A percentile compares a stretch with the other conserved stretches of the same genome.
Evolutionary conservation across 495 filamentous ascomycete genomes (phyloP).

Genomic region (Schizothecium vesticola): DNA sequence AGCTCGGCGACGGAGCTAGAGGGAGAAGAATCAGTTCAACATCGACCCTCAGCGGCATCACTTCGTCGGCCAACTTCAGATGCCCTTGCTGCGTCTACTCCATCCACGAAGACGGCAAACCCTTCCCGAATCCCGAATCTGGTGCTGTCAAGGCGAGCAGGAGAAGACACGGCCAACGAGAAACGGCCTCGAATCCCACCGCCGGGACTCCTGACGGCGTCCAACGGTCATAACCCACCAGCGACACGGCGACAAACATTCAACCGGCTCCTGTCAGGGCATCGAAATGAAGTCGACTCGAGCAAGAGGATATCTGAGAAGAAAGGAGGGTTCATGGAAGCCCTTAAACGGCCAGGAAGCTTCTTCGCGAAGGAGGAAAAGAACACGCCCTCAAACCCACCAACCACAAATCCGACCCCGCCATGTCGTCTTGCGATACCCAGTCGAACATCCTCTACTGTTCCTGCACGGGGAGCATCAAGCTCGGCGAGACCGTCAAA

Average conservation of each 20-base stretch:
- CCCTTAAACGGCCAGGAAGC: conserved; percentile 23
- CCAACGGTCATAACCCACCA: conserved; percentile 17
- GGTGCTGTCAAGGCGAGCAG: conserved; percentile 10
- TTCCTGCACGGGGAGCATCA: conserved; percentile 13
- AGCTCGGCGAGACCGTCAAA: not conserved
- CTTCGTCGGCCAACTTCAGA: conserved; percentile 13
- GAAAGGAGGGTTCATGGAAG: conserved; percentile 29
- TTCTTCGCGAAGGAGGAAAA: conserved; percentile 28
- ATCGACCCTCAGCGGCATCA: not conserved
- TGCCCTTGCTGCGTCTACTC: conserved; percentile 11
- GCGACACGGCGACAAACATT: conserved; percentile 20
- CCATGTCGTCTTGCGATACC: conserved; percentile 12
- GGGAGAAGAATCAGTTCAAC: conserved; percentile 17
- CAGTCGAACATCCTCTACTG: conserved; percentile 19
- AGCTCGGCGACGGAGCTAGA: conserved; percentile 9
- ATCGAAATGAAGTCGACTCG: conserved; percentile 13
- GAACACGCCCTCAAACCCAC: not conserved
- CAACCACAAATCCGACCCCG: not conserved
- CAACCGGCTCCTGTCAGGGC: conserved; percentile 21
- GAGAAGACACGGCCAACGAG: conserved; percentile 39
- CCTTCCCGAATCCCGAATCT: conserved; percentile 9
- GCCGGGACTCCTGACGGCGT: conserved; percentile 12
- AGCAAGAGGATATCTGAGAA: conserved; percentile 22
- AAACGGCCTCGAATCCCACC: conserved; percentile 38
- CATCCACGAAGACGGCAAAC: conserved; percentile 7